Evolutionary conservation across 257 asterid species (phyloP).

Genomic region (Fraxinus anomala): DNA sequence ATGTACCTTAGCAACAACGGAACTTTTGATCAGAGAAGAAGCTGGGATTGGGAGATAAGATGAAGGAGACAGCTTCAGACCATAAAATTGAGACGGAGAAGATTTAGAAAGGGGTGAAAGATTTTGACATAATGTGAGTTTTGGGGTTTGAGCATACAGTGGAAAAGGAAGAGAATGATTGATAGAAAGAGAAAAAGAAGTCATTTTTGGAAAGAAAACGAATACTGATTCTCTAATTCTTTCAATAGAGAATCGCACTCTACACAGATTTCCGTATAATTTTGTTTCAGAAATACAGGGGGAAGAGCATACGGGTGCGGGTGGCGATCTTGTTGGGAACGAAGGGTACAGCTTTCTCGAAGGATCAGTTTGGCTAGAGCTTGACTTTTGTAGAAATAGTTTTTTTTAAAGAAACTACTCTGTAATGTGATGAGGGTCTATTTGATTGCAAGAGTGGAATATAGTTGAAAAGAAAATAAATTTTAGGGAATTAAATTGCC

Average conservation of each 20-base stretch:
- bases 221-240: background rate
- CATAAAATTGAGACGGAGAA: slow-evolving; percentile 70
- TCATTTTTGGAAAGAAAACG: slow-evolving; percentile 44
- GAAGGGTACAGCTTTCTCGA: too few species aligned
- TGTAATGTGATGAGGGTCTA: too few species aligned
- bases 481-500: too few species aligned
- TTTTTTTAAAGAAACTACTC: too few species aligned
- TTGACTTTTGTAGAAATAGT: too few species aligned
- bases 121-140: slow-evolving; percentile 41
- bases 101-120: slow-evolving; percentile 46
- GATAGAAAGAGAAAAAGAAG: slow-evolving; percentile 56
- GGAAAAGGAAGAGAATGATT: slow-evolving; percentile 52
- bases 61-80: slow-evolving; percentile 52
- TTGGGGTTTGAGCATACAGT: slow-evolving; percentile 50
- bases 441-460: too few species aligned
- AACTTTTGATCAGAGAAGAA: slow-evolving; percentile 36
- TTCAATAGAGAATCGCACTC: background rate
- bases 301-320: background rate
- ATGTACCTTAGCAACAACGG: slow-evolving; percentile 82
- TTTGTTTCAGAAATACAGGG: background rate
- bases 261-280: background rate
- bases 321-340: too few species aligned
- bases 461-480: too few species aligned
- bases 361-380: too few species aligned
- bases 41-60: slow-evolving; percentile 40